Conservation (phyloP, 140 eudicot species). For the Bidens hawaiensis region DNA sequence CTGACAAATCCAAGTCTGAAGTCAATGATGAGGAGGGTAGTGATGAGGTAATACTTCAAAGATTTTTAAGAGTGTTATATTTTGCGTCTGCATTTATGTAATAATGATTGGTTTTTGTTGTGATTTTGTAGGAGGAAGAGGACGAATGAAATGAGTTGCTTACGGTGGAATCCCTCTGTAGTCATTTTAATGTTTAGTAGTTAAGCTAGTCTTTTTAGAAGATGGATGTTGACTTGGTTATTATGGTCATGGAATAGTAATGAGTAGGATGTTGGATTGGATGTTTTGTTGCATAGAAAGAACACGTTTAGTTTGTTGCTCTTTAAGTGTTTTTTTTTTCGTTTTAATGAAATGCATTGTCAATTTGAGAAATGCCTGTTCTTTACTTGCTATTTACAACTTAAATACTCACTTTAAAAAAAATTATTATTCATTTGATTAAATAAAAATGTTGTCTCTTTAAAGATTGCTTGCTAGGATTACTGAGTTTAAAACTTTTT, state of each 20-base stretch:
- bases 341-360: slow-evolving; percentile 22
- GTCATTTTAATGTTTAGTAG: slow-evolving; percentile 11
- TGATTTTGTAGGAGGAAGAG: slow-evolving; percentile 36
- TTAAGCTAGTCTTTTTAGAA: slow-evolving; percentile 6
- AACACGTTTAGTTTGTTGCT: slow-evolving; percentile 18
- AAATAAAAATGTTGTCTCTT: too few species aligned
- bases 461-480: too few species aligned
- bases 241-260: too few species aligned
- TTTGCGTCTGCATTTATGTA: too few species aligned
- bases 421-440: too few species aligned
- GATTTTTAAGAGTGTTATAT: too few species aligned
- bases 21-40: slow-evolving; percentile 73
- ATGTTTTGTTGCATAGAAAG: slow-evolving; percentile 30
- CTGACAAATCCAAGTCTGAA: slow-evolving; percentile 82
- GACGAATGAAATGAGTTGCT: slow-evolving; percentile 20
- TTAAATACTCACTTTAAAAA: not conserved
- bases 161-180: slow-evolving; percentile 8
- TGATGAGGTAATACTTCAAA: slow-evolving; percentile 54
- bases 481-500: too few species aligned
- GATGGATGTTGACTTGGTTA: slow-evolving; percentile 14
- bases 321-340: slow-evolving; percentile 2
- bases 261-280: slow-evolving; percentile 22
- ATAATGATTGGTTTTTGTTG: not conserved
- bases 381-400: not conserved
- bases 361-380: not conserved